Percentiles rank a stretch among this genome's conserved stretches.
Conservation (phyloP, 768 basidiomycete species). For the Psilocybe cyanescens region DNA sequence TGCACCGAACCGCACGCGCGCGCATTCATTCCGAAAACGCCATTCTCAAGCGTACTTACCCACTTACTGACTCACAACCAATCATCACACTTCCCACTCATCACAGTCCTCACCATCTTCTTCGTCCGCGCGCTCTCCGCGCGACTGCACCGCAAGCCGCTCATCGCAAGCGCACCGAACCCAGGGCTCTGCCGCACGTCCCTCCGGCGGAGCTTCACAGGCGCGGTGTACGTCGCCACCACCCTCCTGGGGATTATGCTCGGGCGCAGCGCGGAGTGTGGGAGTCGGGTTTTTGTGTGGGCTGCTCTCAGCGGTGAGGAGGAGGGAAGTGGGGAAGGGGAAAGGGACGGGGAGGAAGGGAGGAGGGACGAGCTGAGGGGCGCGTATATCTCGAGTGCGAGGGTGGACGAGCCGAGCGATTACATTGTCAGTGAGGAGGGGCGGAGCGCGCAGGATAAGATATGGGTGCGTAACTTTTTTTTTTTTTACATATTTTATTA, state of each 20-base stretch:
- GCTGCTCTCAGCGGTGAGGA: slow-evolving; percentile 32
- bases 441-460: slow-evolving; percentile 26
- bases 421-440: slow-evolving; percentile 37
- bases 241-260: slow-evolving; percentile 32
- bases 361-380: slow-evolving; percentile 30
- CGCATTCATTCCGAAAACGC: too few species aligned
- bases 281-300: slow-evolving; percentile 36
- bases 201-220: slow-evolving; percentile 29
- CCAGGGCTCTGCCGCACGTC: slow-evolving; percentile 48
- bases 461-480: slow-evolving; percentile 28
- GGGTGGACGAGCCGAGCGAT: slow-evolving; percentile 36
- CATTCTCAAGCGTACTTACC: not conserved
- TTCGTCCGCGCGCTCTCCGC: slow-evolving; percentile 39
- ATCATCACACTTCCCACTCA: too few species aligned
- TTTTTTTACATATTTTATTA: too few species aligned
- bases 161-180: slow-evolving; percentile 36
- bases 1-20: too few species aligned
- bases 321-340: slow-evolving; percentile 17
- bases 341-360: slow-evolving; percentile 31
- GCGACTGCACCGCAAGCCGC: slow-evolving; percentile 16
- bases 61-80: not conserved
- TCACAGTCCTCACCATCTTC: slow-evolving; percentile 43
- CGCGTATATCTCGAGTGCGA: slow-evolving; percentile 25
- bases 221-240: slow-evolving; percentile 17
- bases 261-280: slow-evolving; percentile 39